phyloP scores from a whole-genome alignment of 2,329 filamentous ascomycete genomes.

The Diaporthe citri region DNA sequence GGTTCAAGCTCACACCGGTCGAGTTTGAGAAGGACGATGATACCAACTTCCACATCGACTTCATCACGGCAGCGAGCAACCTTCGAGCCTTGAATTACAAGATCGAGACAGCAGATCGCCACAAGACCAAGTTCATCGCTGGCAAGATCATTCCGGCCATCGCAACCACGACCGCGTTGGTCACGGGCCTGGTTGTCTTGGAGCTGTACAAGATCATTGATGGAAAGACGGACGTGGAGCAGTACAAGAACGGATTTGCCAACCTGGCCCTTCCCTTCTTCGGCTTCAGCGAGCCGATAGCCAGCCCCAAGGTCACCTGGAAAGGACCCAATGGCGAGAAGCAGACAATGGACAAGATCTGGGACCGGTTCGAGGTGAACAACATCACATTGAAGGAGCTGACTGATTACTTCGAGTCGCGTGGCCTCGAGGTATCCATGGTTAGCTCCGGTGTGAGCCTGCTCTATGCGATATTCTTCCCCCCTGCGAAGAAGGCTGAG shows the following conservation, averaged over 20 bases:
- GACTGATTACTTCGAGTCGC: conserved; percentile 82
- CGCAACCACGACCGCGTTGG: conserved; percentile 94
- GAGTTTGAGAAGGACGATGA: conserved; percentile 99
- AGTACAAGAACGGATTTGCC: conserved; percentile 99
- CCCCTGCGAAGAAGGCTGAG: conserved; percentile 82
- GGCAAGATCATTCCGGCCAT: conserved; percentile 99
- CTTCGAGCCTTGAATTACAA: conserved; percentile 98
- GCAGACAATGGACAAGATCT: conserved; percentile 87
- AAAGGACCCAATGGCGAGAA: conserved; percentile 83
- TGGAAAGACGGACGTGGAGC: conserved; percentile 94
- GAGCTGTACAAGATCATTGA: conserved; percentile 98
- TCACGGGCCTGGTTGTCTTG: conserved; percentile 91
- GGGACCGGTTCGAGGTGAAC: conserved; percentile 94
- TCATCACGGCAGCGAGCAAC: conserved; percentile 97
- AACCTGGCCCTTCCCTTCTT: conserved; percentile 98
- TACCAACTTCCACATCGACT: conserved; percentile 97
- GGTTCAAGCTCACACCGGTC: conserved; percentile 90
- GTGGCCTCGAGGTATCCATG: conserved; percentile 89
- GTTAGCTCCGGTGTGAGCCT: conserved; percentile 97
- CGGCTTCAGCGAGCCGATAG: conserved; percentile 96
- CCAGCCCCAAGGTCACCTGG: conserved; percentile 93
- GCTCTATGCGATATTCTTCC: conserved; percentile 94
- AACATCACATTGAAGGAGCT: conserved; percentile 89
- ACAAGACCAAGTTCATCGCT: conserved; percentile 99
- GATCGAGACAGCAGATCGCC: conserved; percentile 89